Evolutionary conservation across 2,329 filamentous ascomycete genomes (phyloP), one percentile per base, ranked within the genome.

Genomic region (Thelonectria blattea): DNA sequence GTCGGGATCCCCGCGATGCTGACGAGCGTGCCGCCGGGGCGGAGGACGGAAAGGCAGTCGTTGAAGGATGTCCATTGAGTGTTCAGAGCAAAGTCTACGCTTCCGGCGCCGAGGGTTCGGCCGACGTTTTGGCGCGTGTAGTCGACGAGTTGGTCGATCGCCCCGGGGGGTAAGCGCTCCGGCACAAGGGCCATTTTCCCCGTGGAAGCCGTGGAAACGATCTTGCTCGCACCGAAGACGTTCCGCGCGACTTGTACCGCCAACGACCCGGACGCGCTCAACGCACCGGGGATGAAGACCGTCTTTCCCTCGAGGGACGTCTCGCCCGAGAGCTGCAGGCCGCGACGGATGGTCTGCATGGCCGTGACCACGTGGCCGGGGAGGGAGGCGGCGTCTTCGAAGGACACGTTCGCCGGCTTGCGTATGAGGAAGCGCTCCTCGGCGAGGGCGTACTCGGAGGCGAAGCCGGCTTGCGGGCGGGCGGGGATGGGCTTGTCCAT

Each of bases 121-220:
- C 70, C 65, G 3, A 83, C 69, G 5, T 78, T 71, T 32, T 76
- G 68, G 45, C 71, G 78, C 56, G 74, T 79, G 70, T 86, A 86
- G 66, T 86, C 83, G 60, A 85, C 73, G 24, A 85, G 69, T 62
- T 82, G 75, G 68, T 84, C 82, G 2, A 83, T 78, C 6, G 81
- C 71, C 0, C 78, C 80, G 0, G 78, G 75, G 0, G 78, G 75
- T 0, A 82, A 69, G 34, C 74, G 65, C 57, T 77, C 64, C 43
- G 78, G 75, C 0, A 84, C 79, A 20, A 80, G 73, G 0, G 72
- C 61, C 32, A 86, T 58, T 69, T 86, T 86, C 10, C 76, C 61
- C 20, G 83, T 84, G 4, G 83, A 85, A 0, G 82, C 81, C 0
- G 83, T 84, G 0, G 82, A 76, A 47, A 86, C 80, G 55, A 86